phyloP scores from a whole-genome alignment of 2,329 filamentous ascomycete genomes.

The Aschersonia sp. region DNA sequence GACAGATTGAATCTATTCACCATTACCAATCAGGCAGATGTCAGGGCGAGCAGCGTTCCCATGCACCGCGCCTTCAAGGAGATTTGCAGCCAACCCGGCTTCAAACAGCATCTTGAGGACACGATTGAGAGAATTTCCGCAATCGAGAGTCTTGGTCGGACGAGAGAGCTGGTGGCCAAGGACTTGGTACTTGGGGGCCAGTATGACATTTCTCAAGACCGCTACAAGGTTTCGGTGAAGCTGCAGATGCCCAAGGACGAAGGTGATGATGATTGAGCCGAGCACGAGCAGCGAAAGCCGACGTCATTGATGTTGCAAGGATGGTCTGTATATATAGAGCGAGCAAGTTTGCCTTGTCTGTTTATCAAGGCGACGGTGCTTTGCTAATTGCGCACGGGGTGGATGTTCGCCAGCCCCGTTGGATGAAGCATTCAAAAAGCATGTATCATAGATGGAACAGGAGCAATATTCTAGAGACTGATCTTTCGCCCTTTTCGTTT shows the following conservation, averaged over 20 bases:
- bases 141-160: constrained; percentile 85
- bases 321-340: too few species aligned
- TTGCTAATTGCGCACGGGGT: too few species aligned
- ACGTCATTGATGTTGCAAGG: too few species aligned
- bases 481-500: too few species aligned
- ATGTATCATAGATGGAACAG: too few species aligned
- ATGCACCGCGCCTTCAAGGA: constrained; percentile 89
- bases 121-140: constrained; percentile 78
- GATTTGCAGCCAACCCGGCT: constrained; percentile 64
- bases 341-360: too few species aligned
- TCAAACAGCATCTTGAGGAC: constrained; percentile 66
- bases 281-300: too few species aligned
- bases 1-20: constrained; percentile 93
- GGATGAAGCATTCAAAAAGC: too few species aligned
- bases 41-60: constrained; percentile 84
- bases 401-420: too few species aligned
- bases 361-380: too few species aligned
- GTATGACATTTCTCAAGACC: constrained; percentile 46
- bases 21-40: constrained; percentile 74
- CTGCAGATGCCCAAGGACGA: constrained; percentile 26
- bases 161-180: constrained; percentile 90
- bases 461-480: too few species aligned
- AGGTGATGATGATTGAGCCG: background rate
- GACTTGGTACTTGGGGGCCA: constrained; percentile 76
- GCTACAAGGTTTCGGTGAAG: constrained; percentile 25